Conservation (phyloP, 768 basidiomycete genomes). For the Termitomyces sp. region DNA sequence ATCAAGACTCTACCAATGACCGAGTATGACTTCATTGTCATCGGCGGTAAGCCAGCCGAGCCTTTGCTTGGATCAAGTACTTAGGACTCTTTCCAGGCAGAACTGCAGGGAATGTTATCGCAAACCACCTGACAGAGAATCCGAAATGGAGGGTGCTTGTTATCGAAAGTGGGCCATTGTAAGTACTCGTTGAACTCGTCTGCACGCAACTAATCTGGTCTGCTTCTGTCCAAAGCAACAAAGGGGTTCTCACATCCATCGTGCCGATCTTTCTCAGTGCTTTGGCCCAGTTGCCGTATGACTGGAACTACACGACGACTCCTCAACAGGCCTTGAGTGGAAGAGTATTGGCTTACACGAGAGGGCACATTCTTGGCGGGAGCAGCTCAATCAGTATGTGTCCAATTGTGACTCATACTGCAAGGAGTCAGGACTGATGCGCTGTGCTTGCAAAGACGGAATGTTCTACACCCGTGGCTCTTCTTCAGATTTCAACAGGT, state of each 20-base stretch:
- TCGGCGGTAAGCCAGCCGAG: neutral
- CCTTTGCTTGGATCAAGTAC: neutral
- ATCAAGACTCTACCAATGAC: neutral
- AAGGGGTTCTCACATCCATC: neutral
- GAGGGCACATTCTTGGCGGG: slow-evolving; percentile 30
- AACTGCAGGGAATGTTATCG: neutral
- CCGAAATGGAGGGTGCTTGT: slow-evolving; percentile 3
- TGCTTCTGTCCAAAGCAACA: neutral
- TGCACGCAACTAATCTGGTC: neutral
- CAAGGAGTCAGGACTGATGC: neutral
- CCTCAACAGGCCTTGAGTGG: neutral
- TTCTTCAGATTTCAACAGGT: neutral
- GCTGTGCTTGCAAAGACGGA: neutral
- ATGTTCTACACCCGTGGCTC: neutral
- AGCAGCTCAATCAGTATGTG: slow-evolving; percentile 27
- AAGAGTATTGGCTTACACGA: slow-evolving; percentile 15
- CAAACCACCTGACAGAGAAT: slow-evolving; percentile 7
- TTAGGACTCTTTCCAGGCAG: slow-evolving; percentile 4
- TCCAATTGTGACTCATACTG: neutral
- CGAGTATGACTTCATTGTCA: neutral
- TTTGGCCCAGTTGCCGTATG: neutral
- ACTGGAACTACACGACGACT: neutral
- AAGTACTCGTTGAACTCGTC: neutral
- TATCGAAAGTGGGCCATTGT: slow-evolving; percentile 10
- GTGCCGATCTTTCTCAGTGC: neutral